These are phyloP conservation scores for Venturia pyrina DNA, from an alignment of 2,329 filamentous ascomycete genomes.

Conservation along the genomic window DNA sequence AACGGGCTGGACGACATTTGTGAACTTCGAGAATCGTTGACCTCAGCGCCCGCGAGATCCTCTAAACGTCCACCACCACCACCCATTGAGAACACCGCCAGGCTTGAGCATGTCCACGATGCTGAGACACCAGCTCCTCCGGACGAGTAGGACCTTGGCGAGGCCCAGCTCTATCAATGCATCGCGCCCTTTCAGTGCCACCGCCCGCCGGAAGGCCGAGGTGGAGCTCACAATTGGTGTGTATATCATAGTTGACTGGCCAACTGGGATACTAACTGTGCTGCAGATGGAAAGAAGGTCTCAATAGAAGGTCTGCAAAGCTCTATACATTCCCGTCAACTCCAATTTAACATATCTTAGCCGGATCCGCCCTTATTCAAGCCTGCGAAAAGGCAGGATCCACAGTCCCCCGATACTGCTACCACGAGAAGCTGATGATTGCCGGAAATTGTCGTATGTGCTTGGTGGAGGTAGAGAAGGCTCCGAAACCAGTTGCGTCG, in stretches of 20 bases:
- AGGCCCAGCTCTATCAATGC: slow-evolving; percentile 44
- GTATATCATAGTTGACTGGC: slow-evolving; percentile 27
- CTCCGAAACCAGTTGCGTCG: slow-evolving; percentile 93
- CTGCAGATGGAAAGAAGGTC: slow-evolving; percentile 88
- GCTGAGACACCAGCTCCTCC: slow-evolving; percentile 55
- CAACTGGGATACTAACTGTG: slow-evolving; percentile 24
- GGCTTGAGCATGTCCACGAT: slow-evolving; percentile 30
- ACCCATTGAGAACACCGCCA: slow-evolving; percentile 9
- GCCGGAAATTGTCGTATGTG: slow-evolving; percentile 99
- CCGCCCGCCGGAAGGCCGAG: slow-evolving; percentile 69
- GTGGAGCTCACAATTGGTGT: slow-evolving; percentile 93
- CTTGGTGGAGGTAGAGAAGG: slow-evolving; percentile 92
- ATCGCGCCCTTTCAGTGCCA: slow-evolving; percentile 73
- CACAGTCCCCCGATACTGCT: slow-evolving; percentile 93
- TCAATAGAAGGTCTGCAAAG: slow-evolving; percentile 75
- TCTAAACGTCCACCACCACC: background rate
- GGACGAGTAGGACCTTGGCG: slow-evolving; percentile 49
- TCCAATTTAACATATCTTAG: slow-evolving; percentile 37
- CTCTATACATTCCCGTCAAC: slow-evolving; percentile 17
- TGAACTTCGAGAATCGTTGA: slow-evolving; percentile 1
- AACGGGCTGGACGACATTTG: background rate
- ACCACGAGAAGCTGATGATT: slow-evolving; percentile 99
- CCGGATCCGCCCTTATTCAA: slow-evolving; percentile 94
- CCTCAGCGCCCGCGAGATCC: background rate
- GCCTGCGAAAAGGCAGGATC: slow-evolving; percentile 96